Evolutionary conservation across 176 grass and related monocot genomes (phyloP).

Genomic region (Cymbopogon citratus): DNA sequence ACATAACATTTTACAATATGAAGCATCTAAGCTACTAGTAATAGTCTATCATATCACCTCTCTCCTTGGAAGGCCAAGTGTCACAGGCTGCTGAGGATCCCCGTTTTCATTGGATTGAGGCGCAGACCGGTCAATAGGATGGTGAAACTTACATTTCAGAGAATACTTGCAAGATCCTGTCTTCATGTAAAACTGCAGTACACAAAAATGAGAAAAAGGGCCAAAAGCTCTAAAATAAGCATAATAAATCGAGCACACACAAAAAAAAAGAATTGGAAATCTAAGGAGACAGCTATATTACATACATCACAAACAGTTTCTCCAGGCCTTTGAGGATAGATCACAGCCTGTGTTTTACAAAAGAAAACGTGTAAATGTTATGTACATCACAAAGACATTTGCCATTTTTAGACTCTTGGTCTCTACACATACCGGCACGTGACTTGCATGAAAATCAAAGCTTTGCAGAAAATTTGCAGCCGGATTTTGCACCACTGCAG

Average conservation of each 20-base stretch:
- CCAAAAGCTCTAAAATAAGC: background rate
- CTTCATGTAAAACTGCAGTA: conserved; percentile 94
- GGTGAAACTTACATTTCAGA: conserved; percentile 93
- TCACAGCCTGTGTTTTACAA: conserved; percentile 32
- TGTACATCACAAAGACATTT: background rate
- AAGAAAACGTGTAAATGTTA: conserved; percentile 10
- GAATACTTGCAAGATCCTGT: conserved; percentile 73
- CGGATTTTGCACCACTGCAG: conserved; percentile 45
- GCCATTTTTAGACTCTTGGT: background rate
- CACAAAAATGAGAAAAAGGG: background rate
- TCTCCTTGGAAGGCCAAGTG: conserved; percentile 85
- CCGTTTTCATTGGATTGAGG: conserved; percentile 14
- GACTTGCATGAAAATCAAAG: conserved; percentile 46
- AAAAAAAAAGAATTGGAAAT: background rate
- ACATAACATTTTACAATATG: background rate
- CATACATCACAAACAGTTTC: conserved; percentile 90
- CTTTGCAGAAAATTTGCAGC: conserved; percentile 49
- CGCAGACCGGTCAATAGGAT: conserved; percentile 57
- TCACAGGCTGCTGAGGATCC: conserved; percentile 34
- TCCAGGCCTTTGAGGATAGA: conserved; percentile 87
- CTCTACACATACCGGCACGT: conserved; percentile 38
- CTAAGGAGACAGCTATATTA: background rate
- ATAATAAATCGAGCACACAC: background rate
- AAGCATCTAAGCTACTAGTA: background rate
- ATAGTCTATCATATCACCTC: conserved; percentile 44